A percentile compares a stretch with the other conserved stretches of the same genome.
phyloP scores from a whole-genome alignment of 2,329 filamentous ascomycete species.

The Diatrype stigma region DNA sequence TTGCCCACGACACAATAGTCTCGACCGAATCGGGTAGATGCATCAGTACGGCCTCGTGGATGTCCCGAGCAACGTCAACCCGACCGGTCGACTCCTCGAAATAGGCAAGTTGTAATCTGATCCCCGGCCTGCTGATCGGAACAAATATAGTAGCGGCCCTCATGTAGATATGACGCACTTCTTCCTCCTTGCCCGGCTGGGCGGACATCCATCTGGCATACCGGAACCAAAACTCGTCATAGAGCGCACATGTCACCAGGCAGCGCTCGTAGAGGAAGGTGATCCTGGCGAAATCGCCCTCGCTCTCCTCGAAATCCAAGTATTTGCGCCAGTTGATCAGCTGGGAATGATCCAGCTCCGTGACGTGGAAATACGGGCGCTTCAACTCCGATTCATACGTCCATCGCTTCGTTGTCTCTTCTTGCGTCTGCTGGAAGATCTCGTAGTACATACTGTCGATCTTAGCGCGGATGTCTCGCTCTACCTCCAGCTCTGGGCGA shows the following conservation, averaged over 20 bases:
- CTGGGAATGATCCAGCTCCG: conserved; percentile 81
- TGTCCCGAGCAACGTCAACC: conserved; percentile 73
- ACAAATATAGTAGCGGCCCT: conserved; percentile 82
- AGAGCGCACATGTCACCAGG: conserved; percentile 85
- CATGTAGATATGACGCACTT: conserved; percentile 87
- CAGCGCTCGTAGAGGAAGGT: conserved; percentile 92
- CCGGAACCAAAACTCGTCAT: conserved; percentile 98
- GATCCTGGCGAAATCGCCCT: conserved; percentile 71
- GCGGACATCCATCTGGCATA: conserved; percentile 91
- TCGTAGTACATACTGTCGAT: conserved; percentile 79
- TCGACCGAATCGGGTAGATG: conserved; percentile 78
- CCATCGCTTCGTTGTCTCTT: conserved; percentile 89
- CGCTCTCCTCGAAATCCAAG: conserved; percentile 87
- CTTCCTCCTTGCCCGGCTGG: conserved; percentile 77
- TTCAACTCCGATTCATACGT: conserved; percentile 93
- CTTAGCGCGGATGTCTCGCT: conserved; percentile 75
- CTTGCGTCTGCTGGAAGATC: conserved; percentile 74
- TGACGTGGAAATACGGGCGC: conserved; percentile 94
- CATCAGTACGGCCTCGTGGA: conserved; percentile 76
- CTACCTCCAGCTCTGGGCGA: conserved; percentile 72
- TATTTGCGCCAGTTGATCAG: conserved; percentile 93
- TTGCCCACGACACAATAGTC: conserved; percentile 82
- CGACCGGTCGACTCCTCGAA: conserved; percentile 86
- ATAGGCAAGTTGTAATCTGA: conserved; percentile 86
- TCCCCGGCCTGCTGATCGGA: conserved; percentile 76